Percentiles rank a stretch among this genome's conserved stretches.
phyloP scores from a whole-genome alignment of 129 eudicot species.

The Saposhnikovia divaricata region DNA sequence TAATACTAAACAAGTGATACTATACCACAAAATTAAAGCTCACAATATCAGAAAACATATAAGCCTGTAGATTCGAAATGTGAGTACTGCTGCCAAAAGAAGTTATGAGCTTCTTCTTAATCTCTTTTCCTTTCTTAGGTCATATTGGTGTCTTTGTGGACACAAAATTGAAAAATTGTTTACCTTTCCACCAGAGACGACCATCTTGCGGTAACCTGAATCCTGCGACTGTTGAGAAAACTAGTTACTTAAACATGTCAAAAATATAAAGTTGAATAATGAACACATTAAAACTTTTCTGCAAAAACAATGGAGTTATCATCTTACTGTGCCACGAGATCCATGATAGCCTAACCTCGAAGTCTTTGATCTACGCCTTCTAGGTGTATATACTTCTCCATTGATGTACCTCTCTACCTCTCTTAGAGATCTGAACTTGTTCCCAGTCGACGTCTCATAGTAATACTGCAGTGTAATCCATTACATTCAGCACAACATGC shows the following conservation, averaged over 20 bases:
- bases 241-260: neutral
- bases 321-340: constrained; percentile 22
- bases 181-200: constrained; percentile 62
- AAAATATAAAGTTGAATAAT: neutral
- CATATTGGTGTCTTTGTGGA: neutral
- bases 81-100: neutral
- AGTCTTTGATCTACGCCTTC: constrained; percentile 15
- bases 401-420: constrained; percentile 52
- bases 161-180: neutral
- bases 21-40: neutral
- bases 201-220: constrained; percentile 26
- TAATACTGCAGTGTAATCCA: constrained; percentile 39
- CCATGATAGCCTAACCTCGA: constrained; percentile 13
- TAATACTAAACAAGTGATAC: neutral
- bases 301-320: neutral
- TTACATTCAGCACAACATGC: neutral
- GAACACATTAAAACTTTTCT: constrained; percentile 10
- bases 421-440: constrained; percentile 53
- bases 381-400: constrained; percentile 36
- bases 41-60: neutral
- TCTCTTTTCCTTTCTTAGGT: neutral
- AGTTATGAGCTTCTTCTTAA: neutral
- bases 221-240: constrained; percentile 22
- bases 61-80: neutral
- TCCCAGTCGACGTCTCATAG: constrained; percentile 53